Evolutionary conservation across 805 yeast species (phyloP).

Genomic region (Suhomyces sp.): DNA sequence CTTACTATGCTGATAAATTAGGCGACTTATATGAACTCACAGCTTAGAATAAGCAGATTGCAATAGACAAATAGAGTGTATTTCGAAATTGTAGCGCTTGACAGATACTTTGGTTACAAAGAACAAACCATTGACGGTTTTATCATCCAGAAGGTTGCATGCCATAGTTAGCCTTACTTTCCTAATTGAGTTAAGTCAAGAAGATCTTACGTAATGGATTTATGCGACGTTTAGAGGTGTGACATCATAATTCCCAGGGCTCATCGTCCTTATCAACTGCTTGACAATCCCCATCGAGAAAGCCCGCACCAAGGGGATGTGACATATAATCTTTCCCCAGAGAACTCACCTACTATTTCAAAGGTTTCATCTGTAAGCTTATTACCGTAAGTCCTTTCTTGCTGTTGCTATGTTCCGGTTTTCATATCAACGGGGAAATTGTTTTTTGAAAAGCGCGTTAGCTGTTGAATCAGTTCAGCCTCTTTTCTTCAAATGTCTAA

Average conservation of each 20-base stretch:
- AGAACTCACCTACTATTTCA: neutral
- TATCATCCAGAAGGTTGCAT: neutral
- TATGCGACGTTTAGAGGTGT: neutral
- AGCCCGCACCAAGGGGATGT: neutral
- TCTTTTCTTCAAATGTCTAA: neutral
- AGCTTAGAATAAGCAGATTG: neutral
- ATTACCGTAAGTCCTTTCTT: no score
- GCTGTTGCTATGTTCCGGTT: neutral
- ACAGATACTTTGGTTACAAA: neutral
- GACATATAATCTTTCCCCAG: neutral
- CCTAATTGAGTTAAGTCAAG: neutral
- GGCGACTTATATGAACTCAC: conserved; percentile 70
- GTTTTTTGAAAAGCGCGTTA: neutral
- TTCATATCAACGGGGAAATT: neutral
- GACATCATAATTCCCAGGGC: neutral
- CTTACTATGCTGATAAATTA: conserved; percentile 63
- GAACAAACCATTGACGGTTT: neutral
- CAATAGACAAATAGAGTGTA: neutral
- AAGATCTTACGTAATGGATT: neutral
- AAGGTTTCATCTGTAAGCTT: no score
- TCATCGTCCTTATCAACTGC: neutral
- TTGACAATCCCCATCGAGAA: neutral
- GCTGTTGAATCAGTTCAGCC: neutral
- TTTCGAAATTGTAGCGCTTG: neutral
- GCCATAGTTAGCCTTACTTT: neutral